Conservation (phyloP, 345 rosid species). For the Citrus mangshanensis region DNA sequence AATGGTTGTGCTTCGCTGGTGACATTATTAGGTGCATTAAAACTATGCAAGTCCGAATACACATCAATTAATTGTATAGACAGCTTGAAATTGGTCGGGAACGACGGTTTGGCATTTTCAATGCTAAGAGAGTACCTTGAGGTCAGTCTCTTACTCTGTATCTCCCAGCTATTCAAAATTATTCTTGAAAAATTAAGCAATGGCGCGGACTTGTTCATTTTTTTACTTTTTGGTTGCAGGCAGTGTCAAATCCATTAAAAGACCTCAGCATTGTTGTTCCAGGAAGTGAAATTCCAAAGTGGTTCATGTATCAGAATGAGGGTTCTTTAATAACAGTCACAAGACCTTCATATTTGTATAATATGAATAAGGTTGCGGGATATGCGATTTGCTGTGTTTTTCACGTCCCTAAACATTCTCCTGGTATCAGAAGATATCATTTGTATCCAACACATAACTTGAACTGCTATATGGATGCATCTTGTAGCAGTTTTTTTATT, state of each 20-base stretch:
- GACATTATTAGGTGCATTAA: conserved; percentile 7
- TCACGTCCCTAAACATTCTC: not conserved
- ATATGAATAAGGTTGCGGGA: not conserved
- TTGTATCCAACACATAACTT: no score
- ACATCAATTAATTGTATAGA: not conserved
- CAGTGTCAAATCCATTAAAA: no score
- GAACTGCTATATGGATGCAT: no score
- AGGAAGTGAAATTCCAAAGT: conserved; percentile 15
- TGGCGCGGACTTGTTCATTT: not conserved
- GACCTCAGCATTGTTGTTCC: not conserved
- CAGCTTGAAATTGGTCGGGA: conserved; percentile 2
- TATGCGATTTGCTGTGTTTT: conserved; percentile 1
- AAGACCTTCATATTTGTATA: not conserved
- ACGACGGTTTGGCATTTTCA: not conserved
- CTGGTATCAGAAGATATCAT: no score
- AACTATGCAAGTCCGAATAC: not conserved
- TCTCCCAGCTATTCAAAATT: not conserved
- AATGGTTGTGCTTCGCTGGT: conserved; percentile 13
- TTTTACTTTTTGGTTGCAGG: not conserved
- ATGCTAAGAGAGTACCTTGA: not conserved
- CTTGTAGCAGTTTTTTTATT: no score
- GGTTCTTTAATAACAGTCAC: not conserved
- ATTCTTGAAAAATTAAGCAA: not conserved
- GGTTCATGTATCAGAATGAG: not conserved
- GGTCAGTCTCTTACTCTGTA: not conserved